Conservation (phyloP, 2,329 filamentous ascomycete genomes). For the Aspergillus phoenicis region DNA sequence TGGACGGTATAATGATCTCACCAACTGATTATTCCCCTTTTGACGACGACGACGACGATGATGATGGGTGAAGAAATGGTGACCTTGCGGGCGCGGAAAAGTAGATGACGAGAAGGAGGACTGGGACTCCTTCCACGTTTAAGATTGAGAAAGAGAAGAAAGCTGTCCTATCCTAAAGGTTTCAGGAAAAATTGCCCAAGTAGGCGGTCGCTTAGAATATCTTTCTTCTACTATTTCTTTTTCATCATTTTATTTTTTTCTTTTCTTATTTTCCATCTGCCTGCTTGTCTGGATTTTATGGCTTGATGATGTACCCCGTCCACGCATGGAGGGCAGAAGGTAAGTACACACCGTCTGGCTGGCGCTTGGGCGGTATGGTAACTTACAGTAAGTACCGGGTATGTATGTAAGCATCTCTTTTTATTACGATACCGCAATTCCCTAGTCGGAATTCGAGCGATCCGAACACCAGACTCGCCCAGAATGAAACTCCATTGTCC, state of each 20-base stretch:
- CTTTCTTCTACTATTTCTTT: not conserved
- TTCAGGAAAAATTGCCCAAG: not conserved
- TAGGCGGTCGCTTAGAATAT: not conserved
- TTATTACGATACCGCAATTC: not conserved
- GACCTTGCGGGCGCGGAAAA: not conserved
- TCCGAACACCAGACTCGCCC: conserved; percentile 7
- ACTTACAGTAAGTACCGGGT: not conserved
- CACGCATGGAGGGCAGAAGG: not conserved
- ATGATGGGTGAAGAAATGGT: not conserved
- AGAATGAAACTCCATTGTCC: not conserved
- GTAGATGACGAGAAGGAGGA: not conserved
- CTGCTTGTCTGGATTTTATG: not conserved
- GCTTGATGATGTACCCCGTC: not conserved
- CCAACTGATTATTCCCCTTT: not conserved
- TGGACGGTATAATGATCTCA: not conserved
- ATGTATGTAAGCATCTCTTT: not conserved
- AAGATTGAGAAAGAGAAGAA: conserved; percentile 4
- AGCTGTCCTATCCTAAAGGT: not conserved
- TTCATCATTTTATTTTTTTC: not conserved
- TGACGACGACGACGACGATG: not conserved
- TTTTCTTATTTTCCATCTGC: not conserved
- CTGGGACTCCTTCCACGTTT: conserved; percentile 8
- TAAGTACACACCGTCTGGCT: not conserved
- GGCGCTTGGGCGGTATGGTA: not conserved
- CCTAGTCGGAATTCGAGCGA: conserved; percentile 9